Percentiles rank a stretch among this genome's conserved stretches.
phyloP scores from a whole-genome alignment of 2,329 filamentous ascomycete genomes.

The Ophiostoma sp. region DNA sequence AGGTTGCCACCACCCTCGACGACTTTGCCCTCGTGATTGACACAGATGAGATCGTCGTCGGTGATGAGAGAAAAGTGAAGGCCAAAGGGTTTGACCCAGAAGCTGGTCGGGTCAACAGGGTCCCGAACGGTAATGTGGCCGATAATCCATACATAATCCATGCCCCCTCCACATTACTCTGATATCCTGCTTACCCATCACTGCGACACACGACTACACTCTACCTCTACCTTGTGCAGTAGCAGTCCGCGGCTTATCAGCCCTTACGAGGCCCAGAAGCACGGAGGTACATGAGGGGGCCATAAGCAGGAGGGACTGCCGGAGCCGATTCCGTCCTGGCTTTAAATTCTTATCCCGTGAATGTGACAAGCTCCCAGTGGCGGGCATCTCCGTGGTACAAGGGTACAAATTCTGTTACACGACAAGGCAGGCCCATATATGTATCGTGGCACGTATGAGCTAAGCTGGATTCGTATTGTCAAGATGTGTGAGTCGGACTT shows the following conservation, averaged over 20 bases:
- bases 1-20: conserved; percentile 47
- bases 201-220: not conserved
- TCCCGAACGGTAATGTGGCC: conserved; percentile 59
- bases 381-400: conserved; percentile 1
- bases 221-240: not conserved
- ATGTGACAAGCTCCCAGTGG: not conserved
- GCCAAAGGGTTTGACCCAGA: conserved; percentile 59
- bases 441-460: not conserved
- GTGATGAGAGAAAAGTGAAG: conserved; percentile 54
- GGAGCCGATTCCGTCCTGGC: too few species aligned
- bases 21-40: conserved; percentile 50
- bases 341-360: not conserved
- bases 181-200: not conserved
- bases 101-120: conserved; percentile 48
- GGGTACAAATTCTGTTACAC: not conserved
- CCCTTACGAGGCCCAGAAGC: not conserved
- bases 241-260: not conserved
- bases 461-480: not conserved
- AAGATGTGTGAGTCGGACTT: conserved; percentile 7
- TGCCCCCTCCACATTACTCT: too few species aligned
- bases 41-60: conserved; percentile 52
- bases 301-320: too few species aligned
- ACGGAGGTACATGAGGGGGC: too few species aligned
- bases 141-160: too few species aligned
- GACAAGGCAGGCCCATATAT: not conserved